Percentiles rank a stretch among this genome's conserved stretches.
phyloP scores from a whole-genome alignment of 208 protist species.

The Tritrichomonas musculus region DNA sequence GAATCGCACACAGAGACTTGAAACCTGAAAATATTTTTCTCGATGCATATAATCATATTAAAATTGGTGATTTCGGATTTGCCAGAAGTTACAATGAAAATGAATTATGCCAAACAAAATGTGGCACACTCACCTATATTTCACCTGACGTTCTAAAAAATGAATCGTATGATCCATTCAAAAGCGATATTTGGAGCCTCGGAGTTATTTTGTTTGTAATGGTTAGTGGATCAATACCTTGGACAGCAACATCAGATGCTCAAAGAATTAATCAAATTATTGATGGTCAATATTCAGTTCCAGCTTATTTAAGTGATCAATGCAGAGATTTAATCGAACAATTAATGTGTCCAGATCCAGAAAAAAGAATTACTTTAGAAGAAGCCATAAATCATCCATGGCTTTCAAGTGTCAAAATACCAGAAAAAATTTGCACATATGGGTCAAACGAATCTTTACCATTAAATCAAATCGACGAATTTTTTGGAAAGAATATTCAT shows the following conservation, averaged over 20 bases:
- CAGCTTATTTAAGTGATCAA: background rate
- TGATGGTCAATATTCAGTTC: background rate
- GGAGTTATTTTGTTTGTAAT: background rate
- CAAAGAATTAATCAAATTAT: background rate
- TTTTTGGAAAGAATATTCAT: background rate
- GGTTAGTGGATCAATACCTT: background rate
- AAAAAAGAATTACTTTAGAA: background rate
- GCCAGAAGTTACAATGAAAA: background rate
- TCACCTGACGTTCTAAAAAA: background rate
- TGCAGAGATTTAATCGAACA: background rate
- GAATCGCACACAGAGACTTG: background rate
- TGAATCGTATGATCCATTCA: background rate
- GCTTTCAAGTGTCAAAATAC: background rate
- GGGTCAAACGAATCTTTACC: background rate
- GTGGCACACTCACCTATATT: background rate
- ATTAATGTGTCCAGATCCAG: background rate
- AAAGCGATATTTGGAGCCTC: background rate
- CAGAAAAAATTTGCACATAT: no score
- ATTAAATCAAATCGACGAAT: background rate
- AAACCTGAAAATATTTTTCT: background rate
- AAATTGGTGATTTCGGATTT: constrained; percentile 4
- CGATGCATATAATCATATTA: background rate
- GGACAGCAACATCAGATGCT: background rate
- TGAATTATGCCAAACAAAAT: background rate
- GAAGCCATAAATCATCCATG: background rate